Evolutionary conservation across 345 rosid genomes (phyloP).

Genomic region (Laguncularia racemosa): DNA sequence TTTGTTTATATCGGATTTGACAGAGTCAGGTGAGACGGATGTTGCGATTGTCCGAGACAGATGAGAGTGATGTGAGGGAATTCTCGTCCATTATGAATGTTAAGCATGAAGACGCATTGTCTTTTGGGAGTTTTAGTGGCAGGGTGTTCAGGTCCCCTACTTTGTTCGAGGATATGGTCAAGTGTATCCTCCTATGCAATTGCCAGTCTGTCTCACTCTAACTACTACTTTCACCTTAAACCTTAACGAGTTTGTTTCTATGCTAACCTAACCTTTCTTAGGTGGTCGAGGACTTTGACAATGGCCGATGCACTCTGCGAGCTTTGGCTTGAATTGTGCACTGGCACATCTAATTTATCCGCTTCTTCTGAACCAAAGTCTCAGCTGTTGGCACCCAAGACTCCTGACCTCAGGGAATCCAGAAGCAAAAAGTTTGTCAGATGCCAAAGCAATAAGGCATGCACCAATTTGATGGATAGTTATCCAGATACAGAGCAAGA

Average conservation of each 20-base stretch:
- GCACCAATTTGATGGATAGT: slow-evolving; percentile 10
- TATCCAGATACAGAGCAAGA: slow-evolving; percentile 2
- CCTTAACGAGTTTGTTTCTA: not conserved
- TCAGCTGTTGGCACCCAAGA: slow-evolving; percentile 17
- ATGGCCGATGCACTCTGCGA: slow-evolving; percentile 50
- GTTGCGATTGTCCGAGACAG: slow-evolving; percentile 35
- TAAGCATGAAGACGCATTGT: not conserved
- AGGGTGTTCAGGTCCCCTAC: slow-evolving; percentile 55
- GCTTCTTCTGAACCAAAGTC: not conserved
- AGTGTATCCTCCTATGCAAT: slow-evolving; percentile 49
- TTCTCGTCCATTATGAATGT: slow-evolving; percentile 14
- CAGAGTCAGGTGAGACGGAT: slow-evolving; percentile 38
- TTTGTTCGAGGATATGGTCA: slow-evolving; percentile 54
- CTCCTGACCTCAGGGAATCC: slow-evolving; percentile 21
- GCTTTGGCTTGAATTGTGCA: slow-evolving; percentile 34
- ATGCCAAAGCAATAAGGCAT: slow-evolving; percentile 4
- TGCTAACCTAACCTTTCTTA: slow-evolving; percentile 6
- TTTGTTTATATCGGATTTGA: no score
- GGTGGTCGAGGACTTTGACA: slow-evolving; percentile 45
- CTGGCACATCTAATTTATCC: slow-evolving; percentile 5
- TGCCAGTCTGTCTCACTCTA: slow-evolving; percentile 25
- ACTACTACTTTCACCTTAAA: not conserved
- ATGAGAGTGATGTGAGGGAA: slow-evolving; percentile 23
- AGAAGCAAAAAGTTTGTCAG: slow-evolving; percentile 11
- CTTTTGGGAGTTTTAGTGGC: slow-evolving; percentile 25